Evolutionary conservation across 225 moss, liverwort and hornwort species (phyloP).

Genomic region (Physcomitrium patens): DNA sequence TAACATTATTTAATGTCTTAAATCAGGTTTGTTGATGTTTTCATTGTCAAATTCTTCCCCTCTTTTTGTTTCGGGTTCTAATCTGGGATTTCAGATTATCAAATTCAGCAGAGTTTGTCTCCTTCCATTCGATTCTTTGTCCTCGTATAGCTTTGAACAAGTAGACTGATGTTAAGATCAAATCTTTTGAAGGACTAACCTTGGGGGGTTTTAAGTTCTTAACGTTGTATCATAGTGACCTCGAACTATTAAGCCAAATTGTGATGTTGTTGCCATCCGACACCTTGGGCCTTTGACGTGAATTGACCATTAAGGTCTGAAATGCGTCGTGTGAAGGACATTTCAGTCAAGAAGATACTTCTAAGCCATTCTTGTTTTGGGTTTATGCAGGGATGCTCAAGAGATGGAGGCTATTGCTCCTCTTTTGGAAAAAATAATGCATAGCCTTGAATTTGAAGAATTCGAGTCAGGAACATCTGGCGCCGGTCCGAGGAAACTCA

Average conservation of each 20-base stretch:
- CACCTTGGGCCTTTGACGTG: background rate
- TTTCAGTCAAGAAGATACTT: conserved; percentile 18
- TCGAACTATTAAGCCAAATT: background rate
- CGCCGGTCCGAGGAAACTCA: conserved; percentile 29
- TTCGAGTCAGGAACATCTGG: conserved; percentile 44
- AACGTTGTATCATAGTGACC: background rate
- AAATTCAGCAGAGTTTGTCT: background rate
- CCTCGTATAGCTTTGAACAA: too few relatives aligned
- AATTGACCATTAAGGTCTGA: conserved; percentile 8
- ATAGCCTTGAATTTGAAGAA: conserved; percentile 77
- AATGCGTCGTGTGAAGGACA: conserved; percentile 14
- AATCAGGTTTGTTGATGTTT: background rate
- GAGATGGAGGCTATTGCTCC: conserved; percentile 83
- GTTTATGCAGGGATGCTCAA: conserved; percentile 59
- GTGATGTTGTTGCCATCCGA: background rate
- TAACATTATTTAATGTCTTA: background rate
- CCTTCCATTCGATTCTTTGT: background rate
- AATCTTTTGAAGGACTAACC: conserved; percentile 8
- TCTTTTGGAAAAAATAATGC: conserved; percentile 74
- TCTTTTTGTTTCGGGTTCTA: conserved; percentile 15
- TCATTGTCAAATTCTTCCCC: background rate
- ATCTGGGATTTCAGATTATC: background rate
- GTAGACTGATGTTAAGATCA: conserved; percentile 1
- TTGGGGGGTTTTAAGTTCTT: background rate
- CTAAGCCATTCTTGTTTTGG: conserved; percentile 17